Percentiles rank a stretch among this genome's conserved stretches.
These are phyloP conservation scores for Linnemannia elongata DNA, from an alignment of 192 early-diverging fungal species.

Conservation along the genomic window DNA sequence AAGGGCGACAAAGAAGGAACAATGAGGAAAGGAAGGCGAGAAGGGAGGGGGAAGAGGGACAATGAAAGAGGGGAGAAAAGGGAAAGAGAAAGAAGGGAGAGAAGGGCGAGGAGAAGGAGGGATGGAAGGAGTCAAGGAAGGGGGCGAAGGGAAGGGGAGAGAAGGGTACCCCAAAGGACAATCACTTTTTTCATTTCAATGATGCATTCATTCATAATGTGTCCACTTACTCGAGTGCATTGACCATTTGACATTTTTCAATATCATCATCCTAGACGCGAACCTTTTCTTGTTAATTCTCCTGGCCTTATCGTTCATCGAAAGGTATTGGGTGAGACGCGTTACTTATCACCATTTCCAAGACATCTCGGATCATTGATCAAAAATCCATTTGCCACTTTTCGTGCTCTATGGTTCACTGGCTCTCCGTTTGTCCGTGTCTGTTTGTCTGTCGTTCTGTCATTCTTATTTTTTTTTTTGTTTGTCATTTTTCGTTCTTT, in stretches of 20 bases:
- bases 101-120: neutral
- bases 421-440: neutral
- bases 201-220: neutral
- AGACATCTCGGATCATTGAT: neutral
- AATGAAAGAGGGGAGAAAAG: neutral
- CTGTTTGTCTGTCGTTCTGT: neutral
- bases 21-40: neutral
- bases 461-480: no score
- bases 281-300: no score
- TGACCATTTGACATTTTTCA: no score
- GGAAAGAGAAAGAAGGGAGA: neutral
- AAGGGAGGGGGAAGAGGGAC: neutral
- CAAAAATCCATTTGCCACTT: neutral
- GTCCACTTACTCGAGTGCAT: no score
- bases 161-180: neutral
- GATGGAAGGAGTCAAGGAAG: neutral
- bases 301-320: no score
- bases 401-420: neutral
- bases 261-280: no score
- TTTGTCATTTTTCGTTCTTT: neutral
- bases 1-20: neutral
- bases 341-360: neutral
- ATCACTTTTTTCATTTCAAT: neutral
- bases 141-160: neutral
- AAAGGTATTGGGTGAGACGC: neutral